Base-by-base conservation (phyloP, 2,329 filamentous ascomycete species). In the Trichoderma sp. region DNA sequence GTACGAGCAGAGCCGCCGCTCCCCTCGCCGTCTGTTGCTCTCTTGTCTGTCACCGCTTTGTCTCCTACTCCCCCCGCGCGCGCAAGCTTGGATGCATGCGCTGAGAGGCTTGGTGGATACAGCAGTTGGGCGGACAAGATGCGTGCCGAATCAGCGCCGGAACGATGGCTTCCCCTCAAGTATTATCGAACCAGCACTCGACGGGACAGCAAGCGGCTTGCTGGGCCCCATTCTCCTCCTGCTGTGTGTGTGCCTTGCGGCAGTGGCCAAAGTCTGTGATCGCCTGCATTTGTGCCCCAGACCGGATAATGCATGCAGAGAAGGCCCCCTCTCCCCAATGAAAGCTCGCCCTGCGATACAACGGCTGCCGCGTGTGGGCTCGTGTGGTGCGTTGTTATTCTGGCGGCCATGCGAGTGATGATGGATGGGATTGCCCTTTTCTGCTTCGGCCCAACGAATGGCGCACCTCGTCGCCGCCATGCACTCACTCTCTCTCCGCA, bases 201-300 rank as follows among this genome's bases (percentile, higher is more conserved):
- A 55, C 59, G 50, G 59, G 26, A 45, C 41, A 52, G 26, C 28
- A 24, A 17, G 28, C 28, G 30, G 15, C 34, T 50, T 41, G 45
- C 57, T 60, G 44, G 44, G 34, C 41, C 45, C 62, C 54, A 30
- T 44, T 63, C 50, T 55, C 59, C 59, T 54, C 30, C 54, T 65
- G 43, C 63, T 65, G 63, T 56, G 63, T 56, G 63, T 65, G 63
- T 65, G 63, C 63, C 63, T 65, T 65, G 63, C 63, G 58, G 59
- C 58, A 61, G 59, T 63, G 50, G 64, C 60, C 64, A 66, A 52
- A 64, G 52, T 55, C 63, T 63, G 57, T 58, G 64, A 66, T 62
- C 52, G 59, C 64, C 59, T 66, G 64, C 64, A 58, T 63, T 57
- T 52, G 50, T 51, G 64, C 41, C 64, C 64, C 64, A 66, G 59